Conservation (phyloP, 2,329 filamentous ascomycete genomes). For the Clonostachys sp. region DNA sequence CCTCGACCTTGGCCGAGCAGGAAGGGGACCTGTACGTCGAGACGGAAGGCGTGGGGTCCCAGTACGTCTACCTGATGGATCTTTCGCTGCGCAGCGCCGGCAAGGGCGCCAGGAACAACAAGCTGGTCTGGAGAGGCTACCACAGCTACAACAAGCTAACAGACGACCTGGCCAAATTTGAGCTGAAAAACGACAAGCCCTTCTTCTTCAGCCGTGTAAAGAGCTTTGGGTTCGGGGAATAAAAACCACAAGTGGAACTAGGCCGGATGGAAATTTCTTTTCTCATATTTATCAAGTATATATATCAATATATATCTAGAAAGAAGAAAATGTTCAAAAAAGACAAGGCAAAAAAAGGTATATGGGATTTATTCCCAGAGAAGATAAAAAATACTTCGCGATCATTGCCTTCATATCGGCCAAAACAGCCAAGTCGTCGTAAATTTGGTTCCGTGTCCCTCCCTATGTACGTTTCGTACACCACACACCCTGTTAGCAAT, state of each 20-base stretch:
- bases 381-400: neutral
- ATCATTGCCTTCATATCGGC: too few species aligned
- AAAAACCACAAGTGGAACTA: neutral
- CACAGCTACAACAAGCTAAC: slow-evolving; percentile 88
- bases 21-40: slow-evolving; percentile 77
- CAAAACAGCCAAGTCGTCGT: too few species aligned
- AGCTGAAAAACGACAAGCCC: slow-evolving; percentile 56
- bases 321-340: neutral
- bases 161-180: slow-evolving; percentile 86
- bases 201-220: slow-evolving; percentile 65
- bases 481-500: too few species aligned
- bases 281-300: neutral
- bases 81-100: slow-evolving; percentile 64
- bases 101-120: slow-evolving; percentile 71
- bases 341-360: neutral
- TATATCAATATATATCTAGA: slow-evolving; percentile 1
- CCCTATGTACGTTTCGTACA: too few species aligned
- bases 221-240: slow-evolving; percentile 51
- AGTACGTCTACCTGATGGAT: slow-evolving; percentile 84
- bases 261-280: neutral
- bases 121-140: slow-evolving; percentile 82
- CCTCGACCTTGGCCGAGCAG: slow-evolving; percentile 11
- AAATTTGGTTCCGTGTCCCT: too few species aligned
- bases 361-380: neutral
- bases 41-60: slow-evolving; percentile 72